Evolutionary conservation across 345 rosid genomes (phyloP).

Genomic region (Ceriops decandra): DNA sequence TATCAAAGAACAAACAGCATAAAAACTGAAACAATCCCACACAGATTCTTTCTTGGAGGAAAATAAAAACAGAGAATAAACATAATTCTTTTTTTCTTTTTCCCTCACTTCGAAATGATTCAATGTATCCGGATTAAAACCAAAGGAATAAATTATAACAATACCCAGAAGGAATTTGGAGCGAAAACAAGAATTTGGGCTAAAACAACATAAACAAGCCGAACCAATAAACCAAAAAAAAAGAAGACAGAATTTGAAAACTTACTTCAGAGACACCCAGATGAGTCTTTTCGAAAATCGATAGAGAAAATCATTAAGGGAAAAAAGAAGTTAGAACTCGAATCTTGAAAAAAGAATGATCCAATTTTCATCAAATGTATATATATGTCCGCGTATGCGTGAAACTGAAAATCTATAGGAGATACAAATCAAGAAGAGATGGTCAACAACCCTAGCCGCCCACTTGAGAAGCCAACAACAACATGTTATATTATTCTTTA

Average conservation of each 20-base stretch:
- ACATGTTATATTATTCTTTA: background rate
- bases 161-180: background rate
- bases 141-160: background rate
- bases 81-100: too few species aligned
- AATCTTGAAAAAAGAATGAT: background rate
- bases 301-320: background rate
- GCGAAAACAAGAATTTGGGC: background rate
- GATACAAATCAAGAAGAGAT: background rate
- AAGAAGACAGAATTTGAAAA: constrained; percentile 3
- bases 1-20: background rate
- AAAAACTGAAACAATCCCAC: background rate
- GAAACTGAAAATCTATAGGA: background rate
- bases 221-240: background rate
- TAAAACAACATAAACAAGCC: background rate
- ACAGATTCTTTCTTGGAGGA: background rate
- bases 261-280: constrained; percentile 8
- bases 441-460: constrained; percentile 54
- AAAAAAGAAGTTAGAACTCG: background rate
- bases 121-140: background rate
- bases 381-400: too few species aligned
- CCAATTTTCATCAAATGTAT: background rate
- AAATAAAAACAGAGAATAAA: background rate
- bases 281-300: background rate
- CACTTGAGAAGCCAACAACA: background rate
- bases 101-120: too few species aligned